Conservation (phyloP, 1,139 yeast genomes). For the Scheffersomyces cryptocercus region DNA sequence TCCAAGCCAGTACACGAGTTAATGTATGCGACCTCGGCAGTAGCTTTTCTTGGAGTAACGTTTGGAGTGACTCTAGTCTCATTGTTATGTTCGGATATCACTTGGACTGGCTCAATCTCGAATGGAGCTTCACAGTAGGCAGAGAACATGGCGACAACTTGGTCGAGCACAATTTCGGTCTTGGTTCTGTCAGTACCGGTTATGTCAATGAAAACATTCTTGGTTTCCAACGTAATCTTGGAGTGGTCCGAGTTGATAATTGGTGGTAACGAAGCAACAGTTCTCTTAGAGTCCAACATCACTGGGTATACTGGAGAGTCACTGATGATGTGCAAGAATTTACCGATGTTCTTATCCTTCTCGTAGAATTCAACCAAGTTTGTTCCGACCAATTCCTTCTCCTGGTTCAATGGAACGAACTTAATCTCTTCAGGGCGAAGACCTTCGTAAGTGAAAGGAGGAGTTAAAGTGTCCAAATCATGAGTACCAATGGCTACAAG, state of each 20-base stretch:
- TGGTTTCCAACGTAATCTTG: constrained; percentile 82
- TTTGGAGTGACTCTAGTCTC: constrained; percentile 79
- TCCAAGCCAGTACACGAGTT: constrained; percentile 88
- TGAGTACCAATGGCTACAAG: constrained; percentile 99
- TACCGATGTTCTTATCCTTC: constrained; percentile 85
- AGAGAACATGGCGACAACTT: constrained; percentile 93
- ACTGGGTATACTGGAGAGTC: constrained; percentile 92
- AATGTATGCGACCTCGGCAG: constrained; percentile 82
- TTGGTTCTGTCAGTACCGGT: constrained; percentile 96
- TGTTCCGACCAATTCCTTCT: constrained; percentile 70
- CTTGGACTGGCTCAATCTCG: constrained; percentile 84
- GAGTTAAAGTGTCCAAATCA: constrained; percentile 77
- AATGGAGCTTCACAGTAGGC: constrained; percentile 77
- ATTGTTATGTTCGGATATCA: constrained; percentile 80
- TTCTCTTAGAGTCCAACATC: constrained; percentile 73
- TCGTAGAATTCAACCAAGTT: constrained; percentile 89
- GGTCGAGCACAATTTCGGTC: constrained; percentile 87
- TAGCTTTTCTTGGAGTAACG: constrained; percentile 62
- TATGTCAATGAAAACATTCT: constrained; percentile 86
- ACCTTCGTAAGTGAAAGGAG: constrained; percentile 90
- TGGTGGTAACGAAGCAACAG: constrained; percentile 93
- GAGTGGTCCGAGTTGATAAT: constrained; percentile 92
- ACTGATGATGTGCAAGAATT: constrained; percentile 82
- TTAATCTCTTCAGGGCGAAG: constrained; percentile 75
- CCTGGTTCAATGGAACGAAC: constrained; percentile 85